phyloP scores from a whole-genome alignment of 2,329 filamentous ascomycete genomes.

The Teratosphaeria viscida region DNA sequence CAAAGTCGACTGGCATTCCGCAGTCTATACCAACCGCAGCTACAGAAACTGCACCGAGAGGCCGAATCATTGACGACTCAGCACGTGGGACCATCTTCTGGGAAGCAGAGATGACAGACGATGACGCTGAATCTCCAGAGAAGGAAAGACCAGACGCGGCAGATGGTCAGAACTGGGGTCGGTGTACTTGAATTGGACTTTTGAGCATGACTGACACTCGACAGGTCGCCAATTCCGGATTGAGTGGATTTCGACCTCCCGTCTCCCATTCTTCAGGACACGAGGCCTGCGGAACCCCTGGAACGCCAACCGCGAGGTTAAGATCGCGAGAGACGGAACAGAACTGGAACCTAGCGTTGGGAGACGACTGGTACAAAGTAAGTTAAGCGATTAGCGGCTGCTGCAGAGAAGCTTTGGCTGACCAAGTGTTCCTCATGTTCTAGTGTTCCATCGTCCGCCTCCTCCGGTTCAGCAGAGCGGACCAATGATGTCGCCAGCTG shows the following conservation, averaged over 20 bases:
- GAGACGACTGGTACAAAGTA: constrained; percentile 55
- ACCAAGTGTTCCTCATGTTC: not conserved
- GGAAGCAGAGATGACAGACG: constrained; percentile 64
- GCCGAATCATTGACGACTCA: constrained; percentile 84
- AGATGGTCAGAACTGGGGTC: constrained; percentile 60
- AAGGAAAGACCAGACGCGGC: constrained; percentile 14
- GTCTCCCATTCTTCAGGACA: constrained; percentile 80
- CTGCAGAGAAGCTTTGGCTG: not conserved
- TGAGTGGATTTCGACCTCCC: constrained; percentile 76
- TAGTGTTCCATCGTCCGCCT: not conserved
- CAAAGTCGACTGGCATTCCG: constrained; percentile 48
- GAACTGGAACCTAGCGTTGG: constrained; percentile 80
- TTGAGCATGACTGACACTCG: not conserved
- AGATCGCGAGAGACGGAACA: constrained; percentile 89
- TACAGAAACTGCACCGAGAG: constrained; percentile 67
- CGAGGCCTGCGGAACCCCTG: constrained; percentile 81
- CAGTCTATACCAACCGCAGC: constrained; percentile 71
- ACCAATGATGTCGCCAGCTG: not conserved
- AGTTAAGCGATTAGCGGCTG: not conserved
- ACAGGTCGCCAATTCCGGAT: constrained; percentile 70
- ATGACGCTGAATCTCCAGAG: constrained; percentile 23
- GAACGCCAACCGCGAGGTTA: constrained; percentile 92
- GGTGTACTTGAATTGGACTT: not conserved
- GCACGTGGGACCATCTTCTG: constrained; percentile 94
- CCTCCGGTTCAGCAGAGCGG: not conserved